Percentiles rank a stretch among this genome's conserved stretches.
These are phyloP conservation scores for Scutellaria galericulata DNA, from an alignment of 257 asterid species.

Conservation along the genomic window DNA sequence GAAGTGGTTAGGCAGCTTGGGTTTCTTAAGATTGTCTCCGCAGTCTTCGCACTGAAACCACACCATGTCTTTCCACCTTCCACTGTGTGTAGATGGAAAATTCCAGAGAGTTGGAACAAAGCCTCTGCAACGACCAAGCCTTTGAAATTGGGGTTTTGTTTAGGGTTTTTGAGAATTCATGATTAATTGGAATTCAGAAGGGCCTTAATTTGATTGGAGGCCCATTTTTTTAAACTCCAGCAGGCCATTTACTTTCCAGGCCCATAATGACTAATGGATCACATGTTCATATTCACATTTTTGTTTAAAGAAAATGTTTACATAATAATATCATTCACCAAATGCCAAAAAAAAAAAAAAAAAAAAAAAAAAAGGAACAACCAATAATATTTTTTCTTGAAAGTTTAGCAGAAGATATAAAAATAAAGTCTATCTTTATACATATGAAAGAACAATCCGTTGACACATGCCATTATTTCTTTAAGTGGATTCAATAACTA, in stretches of 20 bases:
- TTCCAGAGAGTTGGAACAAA: background rate
- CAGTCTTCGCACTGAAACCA: conserved; percentile 99
- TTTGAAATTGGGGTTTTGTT: conserved; percentile 23
- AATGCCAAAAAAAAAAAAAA: no score
- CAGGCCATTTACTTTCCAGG: background rate
- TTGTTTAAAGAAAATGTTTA: no score
- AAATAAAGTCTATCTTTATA: no score
- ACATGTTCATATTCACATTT: no score
- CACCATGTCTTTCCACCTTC: conserved; percentile 61
- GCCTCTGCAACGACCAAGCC: background rate
- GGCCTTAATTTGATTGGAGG: conserved; percentile 11
- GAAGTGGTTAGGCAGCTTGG: conserved; percentile 85
- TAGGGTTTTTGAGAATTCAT: conserved; percentile 40
- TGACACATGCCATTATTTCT: no score
- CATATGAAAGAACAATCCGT: no score
- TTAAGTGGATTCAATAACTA: no score
- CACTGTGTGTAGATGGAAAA: conserved; percentile 32
- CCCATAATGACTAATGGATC: conserved; percentile 1
- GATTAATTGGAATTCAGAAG: background rate
- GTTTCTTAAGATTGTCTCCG: conserved; percentile 92
- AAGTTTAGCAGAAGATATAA: no score
- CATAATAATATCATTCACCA: no score
- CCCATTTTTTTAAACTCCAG: background rate
- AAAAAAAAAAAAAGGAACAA: no score
- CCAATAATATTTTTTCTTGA: no score